Base-by-base conservation (phyloP, 164 flowering plant genomes). In the Saururus chinensis region DNA sequence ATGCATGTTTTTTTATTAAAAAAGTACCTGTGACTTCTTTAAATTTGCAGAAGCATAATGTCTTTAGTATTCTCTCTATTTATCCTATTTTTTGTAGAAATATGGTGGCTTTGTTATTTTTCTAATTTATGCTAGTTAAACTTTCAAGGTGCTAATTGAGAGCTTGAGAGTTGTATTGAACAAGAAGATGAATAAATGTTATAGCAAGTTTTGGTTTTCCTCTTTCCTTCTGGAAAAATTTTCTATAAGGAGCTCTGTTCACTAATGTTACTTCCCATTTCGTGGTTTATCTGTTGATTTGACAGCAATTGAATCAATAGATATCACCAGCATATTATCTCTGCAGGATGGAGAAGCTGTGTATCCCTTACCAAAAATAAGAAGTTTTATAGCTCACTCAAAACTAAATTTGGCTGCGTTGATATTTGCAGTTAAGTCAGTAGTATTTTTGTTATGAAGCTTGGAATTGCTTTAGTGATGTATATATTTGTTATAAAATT, bases 281-380 rank as follows among this genome's bases (percentile, higher is more conserved):
- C 3, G 58, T 55, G 16, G 13, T 55, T 9, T 24, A 55, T 55
- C 30, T 55, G 35, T 67, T 66, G 64, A 22, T 51, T 66, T 17
- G 78, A 66, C 92, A 95, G 99, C 80, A 59, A 86, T 95, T 69
- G 97, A 95, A 72, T 73, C 91, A 59, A 77, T 95, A 22, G 99
- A 95, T 79, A 77, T 95, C 64, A 88, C 96, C 67, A 82, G 85
- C 35, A 83, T 91, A 78, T 79, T 95, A 48, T 87, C 99, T 68
- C 93, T 81, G 76, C 85, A 82, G 74, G 97, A 89, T 56, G 99
- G 97, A 65, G 99, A 95, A 72, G 83, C 97, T 57, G 91, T 89
- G 56, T 91, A 91, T 77, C 95, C 96, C 22, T 78, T 93, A 22
- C 97, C 99, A 41, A 80, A 87, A 56, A 87, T 95, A 56, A 86